Evolutionary conservation across 1,284 basidiomycete species (phyloP).

Genomic region (Cryptococcus sp.): DNA sequence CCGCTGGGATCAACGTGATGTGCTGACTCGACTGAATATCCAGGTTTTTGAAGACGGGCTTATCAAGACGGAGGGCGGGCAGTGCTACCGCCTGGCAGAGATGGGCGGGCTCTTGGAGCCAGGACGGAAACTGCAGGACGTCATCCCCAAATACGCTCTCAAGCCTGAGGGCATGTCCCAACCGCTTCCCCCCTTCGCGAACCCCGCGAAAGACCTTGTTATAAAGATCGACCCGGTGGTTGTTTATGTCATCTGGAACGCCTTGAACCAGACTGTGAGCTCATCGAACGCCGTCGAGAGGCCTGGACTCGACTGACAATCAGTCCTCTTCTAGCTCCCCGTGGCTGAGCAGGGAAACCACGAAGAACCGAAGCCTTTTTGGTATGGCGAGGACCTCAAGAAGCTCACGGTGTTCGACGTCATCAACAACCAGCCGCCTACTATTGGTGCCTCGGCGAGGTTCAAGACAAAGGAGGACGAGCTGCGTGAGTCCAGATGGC

Average conservation of each 20-base stretch:
- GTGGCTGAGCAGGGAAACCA: conserved; percentile 57
- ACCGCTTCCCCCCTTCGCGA: conserved; percentile 23
- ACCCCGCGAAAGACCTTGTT: conserved; percentile 25
- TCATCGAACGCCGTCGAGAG: conserved; percentile 51
- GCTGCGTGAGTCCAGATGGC: conserved; percentile 7
- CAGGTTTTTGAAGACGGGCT: conserved; percentile 83
- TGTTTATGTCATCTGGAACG: conserved; percentile 81
- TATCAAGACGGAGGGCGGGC: conserved; percentile 57
- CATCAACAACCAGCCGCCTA: conserved; percentile 31
- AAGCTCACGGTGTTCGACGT: conserved; percentile 63
- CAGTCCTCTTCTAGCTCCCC: conserved; percentile 56
- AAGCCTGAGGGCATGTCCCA: conserved; percentile 10
- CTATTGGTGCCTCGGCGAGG: conserved; percentile 44
- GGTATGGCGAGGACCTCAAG: conserved; percentile 63
- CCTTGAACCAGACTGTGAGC: conserved; percentile 76
- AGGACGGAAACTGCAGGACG: conserved; percentile 30
- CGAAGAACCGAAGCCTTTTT: conserved; percentile 69
- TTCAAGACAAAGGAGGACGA: conserved; percentile 27
- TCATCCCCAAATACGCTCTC: conserved; percentile 36
- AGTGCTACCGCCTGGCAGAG: conserved; percentile 68
- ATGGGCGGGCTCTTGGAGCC: conserved; percentile 49
- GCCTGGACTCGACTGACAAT: conserved; percentile 3
- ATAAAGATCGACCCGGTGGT: conserved; percentile 73
- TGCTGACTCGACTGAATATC: background rate
- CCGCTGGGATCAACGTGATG: background rate